Evolutionary conservation across 2,329 filamentous ascomycete species (phyloP), one percentile per base, ranked within the genome.

Genomic region (Lecanoromycetidae sp.): DNA sequence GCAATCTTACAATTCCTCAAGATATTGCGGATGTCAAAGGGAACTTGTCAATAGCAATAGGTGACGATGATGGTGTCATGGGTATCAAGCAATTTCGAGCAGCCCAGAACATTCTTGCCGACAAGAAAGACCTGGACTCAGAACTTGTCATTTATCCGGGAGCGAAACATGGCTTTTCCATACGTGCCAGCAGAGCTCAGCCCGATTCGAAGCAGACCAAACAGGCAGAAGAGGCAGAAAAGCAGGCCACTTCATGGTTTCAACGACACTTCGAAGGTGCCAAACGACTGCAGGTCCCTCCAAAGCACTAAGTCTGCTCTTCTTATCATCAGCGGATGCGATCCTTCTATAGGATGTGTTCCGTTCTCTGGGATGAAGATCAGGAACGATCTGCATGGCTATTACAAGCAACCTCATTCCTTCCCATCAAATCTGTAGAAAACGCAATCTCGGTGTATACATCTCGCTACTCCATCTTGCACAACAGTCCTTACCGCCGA

Each of bases 11-110:
- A 0, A 44, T 78, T 2, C 70, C 71, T 0, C 61, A 49, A 10
- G 74, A 78, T 39, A 61, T 74, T 20, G 62, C 71, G 29, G 64
- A 63, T 33, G 57, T 72, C 3, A 57, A 51, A 2, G 50, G 65
- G 10, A 73, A 74, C 3, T 52, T 71, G 22, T 68, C 66, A 27
- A 65, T 75, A 48, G 68, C 69, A 1, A 51, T 73, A 4, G 70
- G 66, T 4, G 67, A 71, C 27, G 56, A 60, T 2, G 74, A 77
- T 54, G 56, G 61, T 34, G 61, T 60, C 39, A 54, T 75, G 23
- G 55, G 63, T 44, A 60, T 63, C 7, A 58, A 60, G 30, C 41
- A 56, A 49, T 60, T 69, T 40, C 27, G 27, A 30, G 27, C 27
- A 30, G 27, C 27, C 27, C 61, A 62, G 48, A 51, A 55, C 0